Conservation (phyloP, 768 basidiomycete genomes). For the Rhodotorula babjevae region DNA sequence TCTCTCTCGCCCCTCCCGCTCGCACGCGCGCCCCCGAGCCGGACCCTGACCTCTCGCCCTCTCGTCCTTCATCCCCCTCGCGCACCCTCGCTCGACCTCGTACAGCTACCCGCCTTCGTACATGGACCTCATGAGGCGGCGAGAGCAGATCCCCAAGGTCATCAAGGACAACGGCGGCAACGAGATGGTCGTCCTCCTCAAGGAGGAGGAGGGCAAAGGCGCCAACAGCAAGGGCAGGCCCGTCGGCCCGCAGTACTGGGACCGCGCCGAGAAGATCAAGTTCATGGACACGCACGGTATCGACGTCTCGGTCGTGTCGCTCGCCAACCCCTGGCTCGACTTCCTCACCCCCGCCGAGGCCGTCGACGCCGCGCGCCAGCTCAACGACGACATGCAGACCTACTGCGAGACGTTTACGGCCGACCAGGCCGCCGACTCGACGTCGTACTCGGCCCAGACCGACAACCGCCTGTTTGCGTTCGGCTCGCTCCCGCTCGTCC, state of each 20-base stretch:
- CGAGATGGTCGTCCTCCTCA: constrained; percentile 62
- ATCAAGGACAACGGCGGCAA: constrained; percentile 58
- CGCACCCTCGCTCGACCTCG: too few species aligned
- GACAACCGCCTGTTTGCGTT: constrained; percentile 74
- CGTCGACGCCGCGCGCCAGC: constrained; percentile 59
- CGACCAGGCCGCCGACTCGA: constrained; percentile 23
- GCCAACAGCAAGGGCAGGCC: constrained; percentile 63
- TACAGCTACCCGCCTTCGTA: constrained; percentile 57
- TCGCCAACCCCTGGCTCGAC: constrained; percentile 86
- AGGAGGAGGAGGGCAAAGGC: constrained; percentile 61
- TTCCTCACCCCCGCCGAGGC: constrained; percentile 70
- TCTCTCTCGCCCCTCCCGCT: constrained; percentile 46
- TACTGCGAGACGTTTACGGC: constrained; percentile 62
- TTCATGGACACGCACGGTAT: constrained; percentile 84
- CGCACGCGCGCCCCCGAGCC: too few species aligned
- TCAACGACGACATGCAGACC: constrained; percentile 71
- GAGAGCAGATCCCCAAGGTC: constrained; percentile 52
- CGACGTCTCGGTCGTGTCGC: constrained; percentile 56
- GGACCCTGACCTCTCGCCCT: neutral
- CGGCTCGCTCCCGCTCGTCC: constrained; percentile 76
- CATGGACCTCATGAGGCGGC: constrained; percentile 61
- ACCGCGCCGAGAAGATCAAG: constrained; percentile 65
- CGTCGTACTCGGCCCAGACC: constrained; percentile 36
- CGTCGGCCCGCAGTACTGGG: constrained; percentile 71
- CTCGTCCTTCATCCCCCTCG: neutral